phyloP scores from a whole-genome alignment of 23 red algal genomes.

The Gracilaria domingensis region DNA sequence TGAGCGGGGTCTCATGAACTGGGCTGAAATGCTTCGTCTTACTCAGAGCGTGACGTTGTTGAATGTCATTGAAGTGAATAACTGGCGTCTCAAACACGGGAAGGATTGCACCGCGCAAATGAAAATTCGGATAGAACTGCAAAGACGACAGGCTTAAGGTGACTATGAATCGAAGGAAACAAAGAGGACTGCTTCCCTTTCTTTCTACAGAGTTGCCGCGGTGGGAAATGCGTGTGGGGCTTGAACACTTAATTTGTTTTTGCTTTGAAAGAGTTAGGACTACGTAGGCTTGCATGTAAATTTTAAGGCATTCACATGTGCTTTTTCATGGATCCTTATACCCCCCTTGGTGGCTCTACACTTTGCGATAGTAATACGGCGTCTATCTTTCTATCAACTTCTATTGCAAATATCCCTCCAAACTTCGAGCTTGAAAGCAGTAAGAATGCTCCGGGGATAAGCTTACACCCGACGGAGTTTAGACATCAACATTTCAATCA shows the following conservation, averaged over 20 bases:
- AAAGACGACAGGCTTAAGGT: not conserved
- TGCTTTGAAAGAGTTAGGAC: not conserved
- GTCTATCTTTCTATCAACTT: no score
- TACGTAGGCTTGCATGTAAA: not conserved
- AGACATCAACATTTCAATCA: no score
- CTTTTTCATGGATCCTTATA: no score
- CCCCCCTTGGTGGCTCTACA: no score
- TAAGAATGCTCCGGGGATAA: no score
- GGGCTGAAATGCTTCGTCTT: not conserved
- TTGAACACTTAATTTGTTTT: not conserved
- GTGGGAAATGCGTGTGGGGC: no score
- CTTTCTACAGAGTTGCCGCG: not conserved
- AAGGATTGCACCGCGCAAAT: slow-evolving; percentile 38
- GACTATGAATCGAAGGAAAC: not conserved
- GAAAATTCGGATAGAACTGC: slow-evolving; percentile 22
- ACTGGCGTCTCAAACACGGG: slow-evolving; percentile 12
- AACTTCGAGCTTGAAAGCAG: no score
- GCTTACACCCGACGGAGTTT: no score
- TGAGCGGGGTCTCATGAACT: not conserved
- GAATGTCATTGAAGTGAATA: not conserved
- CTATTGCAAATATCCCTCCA: no score
- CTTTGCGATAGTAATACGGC: no score
- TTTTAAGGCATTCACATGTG: no score
- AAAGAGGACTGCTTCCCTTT: slow-evolving; percentile 37
- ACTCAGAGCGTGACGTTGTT: not conserved